Evolutionary conservation across 208 protist species (phyloP).

Genomic region (Acanthamoeba culbertsoni): DNA sequence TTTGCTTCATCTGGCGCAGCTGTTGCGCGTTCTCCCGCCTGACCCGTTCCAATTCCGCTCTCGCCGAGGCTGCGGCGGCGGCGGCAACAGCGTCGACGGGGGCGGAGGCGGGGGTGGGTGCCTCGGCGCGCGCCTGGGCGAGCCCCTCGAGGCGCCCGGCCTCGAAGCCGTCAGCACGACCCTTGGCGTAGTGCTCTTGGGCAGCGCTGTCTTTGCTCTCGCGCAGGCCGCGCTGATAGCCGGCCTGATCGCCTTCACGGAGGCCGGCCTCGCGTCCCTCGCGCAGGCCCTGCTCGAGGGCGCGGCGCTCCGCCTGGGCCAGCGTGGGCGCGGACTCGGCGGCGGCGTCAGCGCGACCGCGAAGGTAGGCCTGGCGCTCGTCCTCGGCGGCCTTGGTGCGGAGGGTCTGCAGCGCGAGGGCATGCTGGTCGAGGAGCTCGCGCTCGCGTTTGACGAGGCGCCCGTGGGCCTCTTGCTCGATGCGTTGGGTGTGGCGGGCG

Average conservation of each 20-base stretch:
- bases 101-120: background rate
- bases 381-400: background rate
- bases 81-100: background rate
- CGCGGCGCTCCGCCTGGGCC: background rate
- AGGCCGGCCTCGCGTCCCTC: background rate
- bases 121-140: background rate
- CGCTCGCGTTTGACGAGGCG: background rate
- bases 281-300: background rate
- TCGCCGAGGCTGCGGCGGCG: background rate
- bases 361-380: background rate
- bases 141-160: background rate
- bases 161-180: conserved; percentile 16
- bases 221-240: no score
- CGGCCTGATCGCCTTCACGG: background rate
- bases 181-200: background rate
- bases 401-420: background rate
- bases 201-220: no score
- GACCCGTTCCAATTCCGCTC: background rate
- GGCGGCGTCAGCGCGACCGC: background rate
- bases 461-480: background rate
- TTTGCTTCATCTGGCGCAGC: background rate
- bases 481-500: background rate
- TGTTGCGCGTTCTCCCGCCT: background rate
- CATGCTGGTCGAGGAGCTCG: background rate
- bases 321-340: background rate